phyloP scores from a whole-genome alignment of 495 filamentous ascomycete species.

The Tuber borchii region DNA sequence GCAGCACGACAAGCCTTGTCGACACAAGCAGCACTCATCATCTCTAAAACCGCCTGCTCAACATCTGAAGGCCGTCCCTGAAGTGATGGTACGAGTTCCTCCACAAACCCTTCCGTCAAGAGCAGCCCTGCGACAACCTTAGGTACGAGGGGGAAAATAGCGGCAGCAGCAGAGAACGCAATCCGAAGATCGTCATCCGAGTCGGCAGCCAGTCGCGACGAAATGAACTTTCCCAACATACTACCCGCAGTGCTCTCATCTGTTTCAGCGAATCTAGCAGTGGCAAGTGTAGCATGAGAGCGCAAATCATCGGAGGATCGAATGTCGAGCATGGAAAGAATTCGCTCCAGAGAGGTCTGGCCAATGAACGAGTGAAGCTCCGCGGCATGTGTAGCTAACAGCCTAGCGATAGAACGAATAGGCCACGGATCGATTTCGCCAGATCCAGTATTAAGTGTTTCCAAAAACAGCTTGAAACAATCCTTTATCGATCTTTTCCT shows the following conservation, averaged over 20 bases:
- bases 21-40: constrained; percentile 85
- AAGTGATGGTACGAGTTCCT: constrained; percentile 33
- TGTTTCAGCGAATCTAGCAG: constrained; percentile 59
- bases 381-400: constrained; percentile 55
- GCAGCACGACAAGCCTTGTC: constrained; percentile 68
- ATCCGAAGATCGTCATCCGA: constrained; percentile 58
- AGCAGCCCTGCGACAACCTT: constrained; percentile 66
- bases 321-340: constrained; percentile 57
- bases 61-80: constrained; percentile 49
- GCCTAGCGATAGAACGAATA: constrained; percentile 57
- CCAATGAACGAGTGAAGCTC: constrained; percentile 55
- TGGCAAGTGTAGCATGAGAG: constrained; percentile 62
- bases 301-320: constrained; percentile 52
- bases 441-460: constrained; percentile 58
- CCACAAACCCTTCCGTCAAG: constrained; percentile 73
- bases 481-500: constrained; percentile 53
- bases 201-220: constrained; percentile 48
- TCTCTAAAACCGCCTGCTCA: constrained; percentile 72
- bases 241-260: constrained; percentile 53
- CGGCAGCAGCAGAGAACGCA: constrained; percentile 81
- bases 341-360: constrained; percentile 56
- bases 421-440: constrained; percentile 55
- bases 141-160: constrained; percentile 77
- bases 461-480: constrained; percentile 60
- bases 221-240: constrained; percentile 54